phyloP scores from a whole-genome alignment of 2,329 filamentous ascomycete species.

The Domatiomyces catenatus region DNA sequence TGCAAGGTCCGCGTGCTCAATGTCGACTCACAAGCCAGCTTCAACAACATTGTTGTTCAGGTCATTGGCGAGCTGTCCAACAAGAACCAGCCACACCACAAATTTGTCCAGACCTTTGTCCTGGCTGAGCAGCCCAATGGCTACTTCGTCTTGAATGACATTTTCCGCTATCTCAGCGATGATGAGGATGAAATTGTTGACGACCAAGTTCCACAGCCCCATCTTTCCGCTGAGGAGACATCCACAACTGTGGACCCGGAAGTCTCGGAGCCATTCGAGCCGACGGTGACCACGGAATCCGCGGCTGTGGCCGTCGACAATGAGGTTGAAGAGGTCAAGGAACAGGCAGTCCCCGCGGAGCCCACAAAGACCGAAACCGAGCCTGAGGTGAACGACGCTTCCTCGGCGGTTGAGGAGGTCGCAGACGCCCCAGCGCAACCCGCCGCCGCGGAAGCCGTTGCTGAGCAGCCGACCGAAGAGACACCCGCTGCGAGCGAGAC shows the following conservation, averaged over 20 bases:
- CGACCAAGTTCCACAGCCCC: conserved; percentile 22
- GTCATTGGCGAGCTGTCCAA: conserved; percentile 97
- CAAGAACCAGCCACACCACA: conserved; percentile 77
- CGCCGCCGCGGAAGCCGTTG: conserved; percentile 6
- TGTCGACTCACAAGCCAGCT: conserved; percentile 87
- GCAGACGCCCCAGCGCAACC: conserved; percentile 15
- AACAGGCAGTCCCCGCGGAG: conserved; percentile 24
- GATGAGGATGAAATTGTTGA: conserved; percentile 47
- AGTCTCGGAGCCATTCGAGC: conserved; percentile 26
- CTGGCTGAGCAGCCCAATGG: conserved; percentile 90
- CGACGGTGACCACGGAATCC: conserved; percentile 22
- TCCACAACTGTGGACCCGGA: conserved; percentile 28
- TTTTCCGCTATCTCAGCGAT: conserved; percentile 85
- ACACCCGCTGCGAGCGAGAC: conserved; percentile 34
- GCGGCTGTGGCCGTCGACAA: conserved; percentile 49
- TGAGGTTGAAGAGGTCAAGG: conserved; percentile 51
- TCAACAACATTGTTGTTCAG: conserved; percentile 88
- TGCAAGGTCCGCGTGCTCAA: conserved; percentile 98
- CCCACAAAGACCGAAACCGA: conserved; percentile 30
- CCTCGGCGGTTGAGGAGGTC: conserved; percentile 27
- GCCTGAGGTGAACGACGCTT: conserved; percentile 21
- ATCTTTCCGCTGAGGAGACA: conserved; percentile 19
- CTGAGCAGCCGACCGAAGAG: conserved; percentile 29
- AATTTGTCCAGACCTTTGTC: conserved; percentile 96
- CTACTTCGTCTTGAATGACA: conserved; percentile 97